Conservation (phyloP, 768 basidiomycete species). For the Fomitopsis serialis region DNA sequence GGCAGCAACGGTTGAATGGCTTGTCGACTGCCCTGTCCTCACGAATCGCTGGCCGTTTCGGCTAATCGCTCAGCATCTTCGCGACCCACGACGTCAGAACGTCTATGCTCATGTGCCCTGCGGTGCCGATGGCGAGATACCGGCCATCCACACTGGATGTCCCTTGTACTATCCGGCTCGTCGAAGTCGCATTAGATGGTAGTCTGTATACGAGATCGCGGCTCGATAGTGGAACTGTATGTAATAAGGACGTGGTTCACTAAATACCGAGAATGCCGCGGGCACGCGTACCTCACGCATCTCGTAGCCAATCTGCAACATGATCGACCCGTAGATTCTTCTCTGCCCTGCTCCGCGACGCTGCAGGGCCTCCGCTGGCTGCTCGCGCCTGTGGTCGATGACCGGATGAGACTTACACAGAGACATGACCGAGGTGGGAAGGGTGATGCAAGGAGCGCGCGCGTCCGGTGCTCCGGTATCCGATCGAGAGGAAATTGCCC, state of each 20-base stretch:
- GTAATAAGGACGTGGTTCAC: neutral
- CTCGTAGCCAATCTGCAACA: neutral
- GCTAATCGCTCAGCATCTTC: no score
- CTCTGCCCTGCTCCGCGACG: neutral
- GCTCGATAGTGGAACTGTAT: neutral
- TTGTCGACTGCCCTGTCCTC: neutral
- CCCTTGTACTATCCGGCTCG: no score
- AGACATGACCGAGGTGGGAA: no score
- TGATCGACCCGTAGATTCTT: neutral
- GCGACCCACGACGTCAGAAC: no score
- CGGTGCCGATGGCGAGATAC: neutral
- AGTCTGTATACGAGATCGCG: no score
- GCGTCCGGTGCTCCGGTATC: neutral
- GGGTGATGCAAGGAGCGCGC: neutral
- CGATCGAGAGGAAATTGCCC: neutral
- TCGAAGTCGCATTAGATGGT: no score
- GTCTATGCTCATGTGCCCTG: neutral
- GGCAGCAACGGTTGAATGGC: slow-evolving; percentile 54
- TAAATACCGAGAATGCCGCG: neutral
- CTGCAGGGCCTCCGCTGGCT: neutral
- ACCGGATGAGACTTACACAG: no score
- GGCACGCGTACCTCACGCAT: neutral
- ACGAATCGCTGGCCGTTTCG: no score
- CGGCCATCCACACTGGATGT: neutral
- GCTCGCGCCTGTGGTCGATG: no score